A percentile compares a stretch with the other conserved stretches of the same genome.
Conservation (phyloP, 306 rosid genomes). For the Quercus glauca region DNA sequence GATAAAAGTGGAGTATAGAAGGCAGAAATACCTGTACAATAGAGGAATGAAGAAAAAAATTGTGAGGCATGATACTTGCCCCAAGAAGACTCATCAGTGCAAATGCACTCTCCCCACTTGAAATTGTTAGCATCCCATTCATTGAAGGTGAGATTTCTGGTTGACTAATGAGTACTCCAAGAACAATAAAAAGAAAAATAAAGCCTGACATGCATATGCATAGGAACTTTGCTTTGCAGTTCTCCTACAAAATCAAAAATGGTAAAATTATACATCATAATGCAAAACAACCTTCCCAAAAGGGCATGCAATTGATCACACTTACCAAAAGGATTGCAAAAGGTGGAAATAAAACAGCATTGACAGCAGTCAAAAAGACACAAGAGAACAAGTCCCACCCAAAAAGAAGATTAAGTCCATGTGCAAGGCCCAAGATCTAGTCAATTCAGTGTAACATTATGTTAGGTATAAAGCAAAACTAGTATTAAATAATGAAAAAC, state of each 20-base stretch:
- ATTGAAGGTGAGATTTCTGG: conserved; percentile 61
- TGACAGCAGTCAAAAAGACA: conserved; percentile 71
- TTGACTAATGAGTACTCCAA: conserved; percentile 68
- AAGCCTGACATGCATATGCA: conserved; percentile 58
- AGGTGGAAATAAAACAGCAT: conserved; percentile 61
- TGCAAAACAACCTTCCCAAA: conserved; percentile 1
- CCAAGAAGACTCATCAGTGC: conserved; percentile 94
- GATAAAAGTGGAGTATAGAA: neutral
- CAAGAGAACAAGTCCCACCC: conserved; percentile 97
- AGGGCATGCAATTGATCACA: conserved; percentile 12
- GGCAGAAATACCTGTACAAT: conserved; percentile 75
- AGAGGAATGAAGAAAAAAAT: conserved; percentile 87
- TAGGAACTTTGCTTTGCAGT: conserved; percentile 52
- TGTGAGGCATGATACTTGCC: conserved; percentile 93
- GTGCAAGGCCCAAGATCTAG: conserved; percentile 86
- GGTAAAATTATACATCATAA: conserved; percentile 1
- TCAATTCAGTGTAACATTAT: conserved; percentile 31
- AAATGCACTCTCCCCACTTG: conserved; percentile 86
- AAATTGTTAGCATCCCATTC: conserved; percentile 60
- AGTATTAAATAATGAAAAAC: conserved; percentile 7
- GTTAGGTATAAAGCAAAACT: conserved; percentile 13
- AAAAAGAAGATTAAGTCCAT: conserved; percentile 82
- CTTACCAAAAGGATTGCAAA: conserved; percentile 74
- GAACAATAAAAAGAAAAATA: conserved; percentile 50
- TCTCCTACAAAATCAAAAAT: conserved; percentile 53